Conservation (phyloP, 2,329 filamentous ascomycete species). For the Canariomyces notabilis region DNA sequence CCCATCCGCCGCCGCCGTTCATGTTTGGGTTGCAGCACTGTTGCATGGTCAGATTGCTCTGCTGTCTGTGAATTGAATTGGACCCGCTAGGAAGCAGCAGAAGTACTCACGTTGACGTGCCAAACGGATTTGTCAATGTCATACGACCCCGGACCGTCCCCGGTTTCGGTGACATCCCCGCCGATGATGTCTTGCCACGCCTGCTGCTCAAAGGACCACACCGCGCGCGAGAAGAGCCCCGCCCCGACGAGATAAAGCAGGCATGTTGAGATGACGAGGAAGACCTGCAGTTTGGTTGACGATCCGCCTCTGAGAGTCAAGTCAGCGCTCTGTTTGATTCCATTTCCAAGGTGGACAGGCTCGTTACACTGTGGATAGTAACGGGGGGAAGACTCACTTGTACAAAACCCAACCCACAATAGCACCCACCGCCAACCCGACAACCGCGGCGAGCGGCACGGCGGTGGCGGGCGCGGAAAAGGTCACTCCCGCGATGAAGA, state of each 20-base stretch:
- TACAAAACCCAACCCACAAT: conserved; percentile 71
- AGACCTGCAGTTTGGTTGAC: conserved; percentile 53
- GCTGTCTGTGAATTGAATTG: too few relatives aligned
- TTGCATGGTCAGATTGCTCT: conserved; percentile 10
- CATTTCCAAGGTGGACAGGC: too few relatives aligned
- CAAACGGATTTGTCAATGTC: conserved; percentile 71
- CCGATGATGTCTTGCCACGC: conserved; percentile 58
- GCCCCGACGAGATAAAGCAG: conserved; percentile 77
- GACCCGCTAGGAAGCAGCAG: too few relatives aligned
- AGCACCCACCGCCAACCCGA: conserved; percentile 63
- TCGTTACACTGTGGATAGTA: too few relatives aligned
- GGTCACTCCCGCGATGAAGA: conserved; percentile 81
- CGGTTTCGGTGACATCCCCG: conserved; percentile 44
- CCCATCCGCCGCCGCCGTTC: conserved; percentile 75
- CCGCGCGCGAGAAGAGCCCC: conserved; percentile 68
- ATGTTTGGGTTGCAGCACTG: conserved; percentile 72
- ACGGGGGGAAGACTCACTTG: too few relatives aligned
- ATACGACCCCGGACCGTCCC: conserved; percentile 66
- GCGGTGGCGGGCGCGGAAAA: conserved; percentile 69
- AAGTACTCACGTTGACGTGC: conserved; percentile 65
- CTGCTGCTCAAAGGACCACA: conserved; percentile 68
- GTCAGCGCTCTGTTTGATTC: too few relatives aligned
- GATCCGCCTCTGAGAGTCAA: conserved; percentile 35
- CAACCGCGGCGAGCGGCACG: conserved; percentile 71
- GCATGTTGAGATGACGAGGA: conserved; percentile 72